Base-by-base conservation (phyloP, 2,329 filamentous ascomycete genomes). In the Phyllachora maydis region DNA sequence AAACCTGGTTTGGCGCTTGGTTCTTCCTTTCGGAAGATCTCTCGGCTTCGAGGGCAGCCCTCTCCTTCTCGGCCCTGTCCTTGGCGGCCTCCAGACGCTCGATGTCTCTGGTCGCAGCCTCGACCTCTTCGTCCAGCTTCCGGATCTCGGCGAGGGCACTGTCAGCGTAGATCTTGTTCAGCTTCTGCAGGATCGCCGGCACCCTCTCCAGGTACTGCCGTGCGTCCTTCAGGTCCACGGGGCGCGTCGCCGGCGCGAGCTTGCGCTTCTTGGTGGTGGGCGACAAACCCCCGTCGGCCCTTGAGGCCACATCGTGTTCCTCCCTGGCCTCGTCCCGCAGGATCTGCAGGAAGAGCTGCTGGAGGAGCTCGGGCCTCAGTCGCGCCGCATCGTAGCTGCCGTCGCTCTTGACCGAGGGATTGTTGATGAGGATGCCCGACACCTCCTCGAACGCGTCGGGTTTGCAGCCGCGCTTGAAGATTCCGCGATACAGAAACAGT, bases 141-240 rank as follows among this genome's bases (percentile, higher is more conserved):
- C 63, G 57, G 28, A 93, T 77, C 37, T 73, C 62, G 26, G 55
- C 52, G n/a, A 81, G 59, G 23, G 73, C 55, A 20, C 71, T 54
- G 21, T 74, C 65, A 32, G 70, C 63, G 42, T 90, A 93, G 30
- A 65, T 60, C 8, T 64, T 59, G 41, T 88, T 90, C 2, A 92
- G 56, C 32, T 72, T 67, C 27, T 72, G 58, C 63, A n/a, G n/a
- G 21, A 92, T 50, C 14, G 59, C 52, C 1, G 76, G 75, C 2
- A 90, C 55, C 32, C 74, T 66, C 23, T 74, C 65, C 14, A 61
- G 45, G 42, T 81, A 66, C 31, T 70, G 58, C 26, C 61, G 56
- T 4, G 66, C 66, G 31, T 83, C 75, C 32, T 65, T 59, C 14
- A 81, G 50, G 1, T 65, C 66, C 8, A 70, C 65, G 28, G 70